Percentiles rank a stretch among this genome's conserved stretches.
phyloP scores from a whole-genome alignment of 768 basidiomycete species.

The Collybia sordida region DNA sequence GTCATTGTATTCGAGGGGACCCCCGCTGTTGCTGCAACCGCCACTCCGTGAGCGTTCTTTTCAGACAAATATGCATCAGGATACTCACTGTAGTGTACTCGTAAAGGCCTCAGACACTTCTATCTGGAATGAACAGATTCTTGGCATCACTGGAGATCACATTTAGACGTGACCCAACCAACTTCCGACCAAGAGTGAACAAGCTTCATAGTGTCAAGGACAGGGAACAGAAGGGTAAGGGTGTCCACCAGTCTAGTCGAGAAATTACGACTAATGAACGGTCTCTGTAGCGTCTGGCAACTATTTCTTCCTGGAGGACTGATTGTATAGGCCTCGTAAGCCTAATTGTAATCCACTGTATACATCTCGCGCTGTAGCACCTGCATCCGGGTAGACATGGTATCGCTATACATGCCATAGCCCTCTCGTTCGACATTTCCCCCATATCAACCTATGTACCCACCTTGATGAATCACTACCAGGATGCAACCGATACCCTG shows the following conservation, averaged over 20 bases:
- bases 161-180: conserved; percentile 96
- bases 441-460: too few relatives aligned
- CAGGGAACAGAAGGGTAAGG: conserved; percentile 79
- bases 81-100: conserved; percentile 1
- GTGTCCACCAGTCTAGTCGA: background rate
- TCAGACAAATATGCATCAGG: background rate
- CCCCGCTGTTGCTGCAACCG: conserved; percentile 86
- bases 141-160: conserved; percentile 94
- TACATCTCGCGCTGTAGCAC: background rate
- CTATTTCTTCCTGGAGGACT: conserved; percentile 93
- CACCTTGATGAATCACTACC: too few relatives aligned
- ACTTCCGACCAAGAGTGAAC: conserved; percentile 88
- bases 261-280: conserved; percentile 2
- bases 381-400: conserved; percentile 3
- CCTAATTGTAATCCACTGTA: background rate
- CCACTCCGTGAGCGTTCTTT: conserved; percentile 69
- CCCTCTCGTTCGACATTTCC: too few relatives aligned
- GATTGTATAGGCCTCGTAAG: conserved; percentile 11
- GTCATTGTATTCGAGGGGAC: conserved; percentile 90
- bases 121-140: conserved; percentile 99
- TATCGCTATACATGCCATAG: conserved; percentile 1
- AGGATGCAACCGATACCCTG: too few relatives aligned
- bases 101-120: conserved; percentile 83
- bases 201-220: conserved; percentile 85
- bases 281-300: conserved; percentile 61